Conservation (phyloP, 192 early-diverging fungal species). For the Backusella psychrophila region DNA sequence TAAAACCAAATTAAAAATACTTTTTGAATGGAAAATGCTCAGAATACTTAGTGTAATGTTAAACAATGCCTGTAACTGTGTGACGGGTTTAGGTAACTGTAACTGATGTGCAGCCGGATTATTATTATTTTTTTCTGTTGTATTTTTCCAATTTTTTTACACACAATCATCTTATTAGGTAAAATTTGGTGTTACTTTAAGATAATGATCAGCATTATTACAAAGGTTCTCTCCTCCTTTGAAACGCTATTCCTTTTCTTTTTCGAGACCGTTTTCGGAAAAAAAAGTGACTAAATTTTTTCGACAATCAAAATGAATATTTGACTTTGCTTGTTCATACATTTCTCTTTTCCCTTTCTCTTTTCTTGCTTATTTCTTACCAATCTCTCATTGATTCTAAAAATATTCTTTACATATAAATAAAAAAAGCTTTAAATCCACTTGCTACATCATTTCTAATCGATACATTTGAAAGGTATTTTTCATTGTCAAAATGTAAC, state of each 20-base stretch:
- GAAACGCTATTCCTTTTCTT: background rate
- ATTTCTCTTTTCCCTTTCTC: background rate
- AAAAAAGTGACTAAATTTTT: slow-evolving; percentile 7
- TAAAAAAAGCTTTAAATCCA: background rate
- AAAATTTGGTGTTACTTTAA: background rate
- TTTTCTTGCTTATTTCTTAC: background rate
- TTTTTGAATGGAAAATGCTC: background rate
- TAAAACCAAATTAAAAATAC: background rate
- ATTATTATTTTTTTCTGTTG: background rate
- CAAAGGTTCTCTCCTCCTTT: background rate
- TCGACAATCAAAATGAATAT: background rate
- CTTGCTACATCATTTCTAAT: background rate
- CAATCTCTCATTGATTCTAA: too few relatives aligned
- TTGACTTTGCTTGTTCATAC: background rate
- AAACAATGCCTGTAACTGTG: background rate
- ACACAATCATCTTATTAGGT: background rate
- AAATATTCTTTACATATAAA: background rate
- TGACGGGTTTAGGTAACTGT: background rate
- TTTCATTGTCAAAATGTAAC: background rate
- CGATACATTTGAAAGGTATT: slow-evolving; percentile 6
- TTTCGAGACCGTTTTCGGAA: background rate
- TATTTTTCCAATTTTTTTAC: background rate
- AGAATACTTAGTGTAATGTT: background rate
- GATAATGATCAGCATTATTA: background rate
- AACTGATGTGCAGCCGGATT: background rate